Base-by-base conservation (phyloP, 768 basidiomycete species). In the Phylloporus sp. region DNA sequence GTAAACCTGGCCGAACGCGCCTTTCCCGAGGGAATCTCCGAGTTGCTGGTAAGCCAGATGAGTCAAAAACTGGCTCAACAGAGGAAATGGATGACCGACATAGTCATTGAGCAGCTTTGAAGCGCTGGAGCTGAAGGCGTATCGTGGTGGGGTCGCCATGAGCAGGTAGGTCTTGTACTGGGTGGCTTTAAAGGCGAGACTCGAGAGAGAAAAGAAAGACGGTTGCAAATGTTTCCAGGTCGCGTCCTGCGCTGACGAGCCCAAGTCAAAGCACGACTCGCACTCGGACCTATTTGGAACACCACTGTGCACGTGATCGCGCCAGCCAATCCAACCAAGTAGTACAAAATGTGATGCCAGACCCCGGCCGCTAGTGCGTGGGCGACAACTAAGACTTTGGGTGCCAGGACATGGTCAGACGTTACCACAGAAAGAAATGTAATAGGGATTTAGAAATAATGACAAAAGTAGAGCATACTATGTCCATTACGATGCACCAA, bases 1-100 rank as follows among this genome's bases (percentile, higher is more conserved):
- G 71, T 94, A 97, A 57, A 97, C 94, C 70, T 93, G 91, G n/a
- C 91, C 94, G 64, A 93, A 94, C 44, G 94, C 94, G 62, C 94
- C 94, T 70, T 95, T 94, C 47, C 94, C 94, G n/a, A 97, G 79
- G 38, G 87, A 89, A 66, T 97, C 94, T 18, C 93, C 94, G 42
- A 97, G 80, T 94, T 97, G 94, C 92, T 95, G 56, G 29, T 22
- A 45, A 12, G 51, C 34, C 31, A 31, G 40, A 45, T 4, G 38
- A n/a, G n/a, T 64, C 48, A 65, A 27, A 11, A 35, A 52, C 36
- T 16, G 38, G 47, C 18, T 35, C 31, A 44, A 20, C 10, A 6
- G 28, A 13, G 20, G 45, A 45, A 42, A 9, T 8, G 28, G n/a
- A 27, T 29, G 34, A 51, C 80, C 53, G 62, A 85, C 83, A 64